Base-by-base conservation (phyloP, 192 early-diverging fungal genomes). In the Gaertneriomyces semiglobifer region DNA sequence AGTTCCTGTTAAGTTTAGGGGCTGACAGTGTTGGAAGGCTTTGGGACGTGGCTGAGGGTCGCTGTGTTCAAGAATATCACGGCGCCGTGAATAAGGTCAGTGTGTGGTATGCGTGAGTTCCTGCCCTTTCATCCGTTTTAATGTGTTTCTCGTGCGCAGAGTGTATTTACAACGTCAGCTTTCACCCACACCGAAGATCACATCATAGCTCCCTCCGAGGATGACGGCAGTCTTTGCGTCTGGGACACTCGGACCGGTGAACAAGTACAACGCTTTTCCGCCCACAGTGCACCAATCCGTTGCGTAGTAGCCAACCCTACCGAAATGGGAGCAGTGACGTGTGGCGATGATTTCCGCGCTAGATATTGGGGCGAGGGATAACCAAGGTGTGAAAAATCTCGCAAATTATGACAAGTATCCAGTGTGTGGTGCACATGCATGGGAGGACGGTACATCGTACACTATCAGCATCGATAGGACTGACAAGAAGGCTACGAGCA, bases 21-120 rank as follows among this genome's bases (percentile, higher is more conserved):
- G 73, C 80, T 16, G 93, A 98, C 74, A 90, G 89, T 4, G 44
- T 74, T 4, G 77, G 83, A 9, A 81, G 85, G 63, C 74, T 95
- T 51, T 98, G 95, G 95, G 95, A 98, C 42, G 72, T 90, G 60
- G 74, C 77, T 11, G 88, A 80, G 19, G 93, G 92, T 0, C 82
- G 83, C 43, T 68, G 88, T 41, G 77, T 94, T 47, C 80, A 86
- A 68, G 78, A 83, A 11, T 98, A 88, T 72, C 75, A 80, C 52
- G 92, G 93, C 8, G 86, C 88, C 33, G 52, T 68, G 38, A 81
- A 87, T 62, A 71, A 66, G 70, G 72, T 78, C 70, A 59, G 47
- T 55, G 20, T 40, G 16, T 40, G 38, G 47, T 14, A 12, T 12
- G 46, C 20, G 47, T 5, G 40, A 44, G 59, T 20, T 61, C 11